Base-by-base conservation (phyloP, 768 basidiomycete genomes). In the Rhodosporidiobolus sp. region DNA sequence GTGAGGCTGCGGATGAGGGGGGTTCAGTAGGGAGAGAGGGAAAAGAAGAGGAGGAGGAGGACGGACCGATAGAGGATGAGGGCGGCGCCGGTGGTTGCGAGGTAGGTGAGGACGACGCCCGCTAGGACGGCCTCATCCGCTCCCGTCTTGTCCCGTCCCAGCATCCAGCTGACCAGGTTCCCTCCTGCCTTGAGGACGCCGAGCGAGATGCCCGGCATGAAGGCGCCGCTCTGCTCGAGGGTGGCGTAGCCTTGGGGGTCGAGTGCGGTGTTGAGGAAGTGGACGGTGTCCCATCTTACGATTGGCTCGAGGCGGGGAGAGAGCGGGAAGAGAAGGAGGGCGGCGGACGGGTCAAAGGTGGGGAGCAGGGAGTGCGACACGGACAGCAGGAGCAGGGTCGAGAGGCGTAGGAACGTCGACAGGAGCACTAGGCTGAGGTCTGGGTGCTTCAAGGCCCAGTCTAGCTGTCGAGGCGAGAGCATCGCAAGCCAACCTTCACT, bases 171-270 rank as follows among this genome's bases (percentile, higher is more conserved):
- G 32, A 70, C 74, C 50, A 50, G 38, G 49, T 52, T 70, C 35
- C 59, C 81, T 62, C 63, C 64, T 1, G 77, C 20, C 3, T 85
- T 83, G 80, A 92, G 84, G 61, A 90, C 60, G 19, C 82, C 77
- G 6, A 32, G 46, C n/a, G 90, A 86, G 34, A 86, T 80, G 9
- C 86, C 91, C 4, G 91, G 90, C 72, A 92, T 85, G 80, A 92
- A 98, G 0, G 95, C 95, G 86, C 90, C 90, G 74, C 91, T 84
- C 77, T 95, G 86, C 79, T 98, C 95, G 79, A 87, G 87, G 1
- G 73, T 71, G 10, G 7, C 26, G 75, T 88, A 85, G 16, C 86
- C 85, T 19, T 14, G 7, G 38, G 38, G 38, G 38, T 85, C 70
- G 35, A 83, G 77, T 0, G 92, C 90, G 64, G 92, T 86, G 76